Evolutionary conservation across 2,329 filamentous ascomycete species (phyloP), one percentile per base, ranked within the genome.

Genomic region (Clarireedia homoeocarpa): DNA sequence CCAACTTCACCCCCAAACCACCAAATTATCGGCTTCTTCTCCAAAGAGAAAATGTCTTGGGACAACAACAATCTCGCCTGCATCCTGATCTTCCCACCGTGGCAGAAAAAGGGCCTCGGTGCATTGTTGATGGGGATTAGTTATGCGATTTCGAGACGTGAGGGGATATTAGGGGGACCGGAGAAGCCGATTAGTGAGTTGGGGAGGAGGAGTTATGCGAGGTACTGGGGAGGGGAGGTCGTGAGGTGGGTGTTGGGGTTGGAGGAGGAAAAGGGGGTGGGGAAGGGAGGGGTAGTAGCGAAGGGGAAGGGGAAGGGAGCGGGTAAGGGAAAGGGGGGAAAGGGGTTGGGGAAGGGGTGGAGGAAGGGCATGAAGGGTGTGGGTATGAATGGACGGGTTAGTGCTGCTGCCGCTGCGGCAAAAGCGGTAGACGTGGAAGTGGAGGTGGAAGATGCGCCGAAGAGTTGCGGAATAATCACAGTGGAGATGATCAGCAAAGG

Each of bases 21-120:
- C 20, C 83, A 86, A 67, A 85, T 96, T 30, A 82, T 92, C 1
- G 94, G 94, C n/a, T 97, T 97, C 78, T 99, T 97, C 75, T 95
- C 89, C 61, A 97, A 99, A 70, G 94, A 99, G 72, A 97, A 97
- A 71, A 88, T 96, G 77, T 96, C 90, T 3, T 99, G 94, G 92
- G 94, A 99, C 67, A 91, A 92, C 67, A 97, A 99, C 72, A 99
- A 97, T 63, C 79, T 99, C 5, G 94, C 94, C 1, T 99, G 94
- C 69, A 99, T 99, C 64, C 78, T 97, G 6, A 82, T 97, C 15
- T 97, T 97, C 67, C 94, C 94, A 1, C 94, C 94, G 0, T 97
- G 92, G 84, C 92, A 97, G 72, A 85, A 88, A 61, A 91, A 90
- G 62, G 91, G 92, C 1, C 79, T 97, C 0, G 94, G 94, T 0